Evolutionary conservation across 768 basidiomycete species (phyloP).

Genomic region (Leccinum fibrillosum): DNA sequence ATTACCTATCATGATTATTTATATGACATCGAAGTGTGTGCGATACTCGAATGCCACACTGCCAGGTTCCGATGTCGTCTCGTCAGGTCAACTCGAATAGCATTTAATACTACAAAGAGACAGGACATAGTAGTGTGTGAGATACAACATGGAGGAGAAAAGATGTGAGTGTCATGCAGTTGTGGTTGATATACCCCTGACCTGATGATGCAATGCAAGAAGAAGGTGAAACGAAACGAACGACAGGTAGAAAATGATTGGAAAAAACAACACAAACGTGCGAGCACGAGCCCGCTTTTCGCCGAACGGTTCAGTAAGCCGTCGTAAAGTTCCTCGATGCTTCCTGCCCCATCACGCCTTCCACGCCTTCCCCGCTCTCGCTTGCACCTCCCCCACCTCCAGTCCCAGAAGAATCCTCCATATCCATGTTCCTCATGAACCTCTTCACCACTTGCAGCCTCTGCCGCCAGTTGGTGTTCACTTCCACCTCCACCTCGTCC

Average conservation of each 20-base stretch:
- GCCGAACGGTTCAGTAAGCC: conserved; percentile 35
- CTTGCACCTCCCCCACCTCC: conserved; percentile 16
- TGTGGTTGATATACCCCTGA: conserved; percentile 10
- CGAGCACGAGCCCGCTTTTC: conserved; percentile 3
- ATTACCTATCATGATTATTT: not conserved
- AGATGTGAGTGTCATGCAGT: conserved; percentile 4
- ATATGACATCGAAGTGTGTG: not conserved
- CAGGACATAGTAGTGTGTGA: not conserved
- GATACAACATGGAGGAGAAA: conserved; percentile 10
- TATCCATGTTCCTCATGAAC: conserved; percentile 39
- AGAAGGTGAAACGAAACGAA: conserved; percentile 17
- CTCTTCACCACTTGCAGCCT: conserved; percentile 77
- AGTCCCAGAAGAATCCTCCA: conserved; percentile 18
- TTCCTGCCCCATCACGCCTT: conserved; percentile 53
- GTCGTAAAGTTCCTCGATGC: conserved; percentile 57
- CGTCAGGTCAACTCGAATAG: not conserved
- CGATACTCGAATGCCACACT: conserved; percentile 84
- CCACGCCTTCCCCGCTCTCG: conserved; percentile 23
- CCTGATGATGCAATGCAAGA: conserved; percentile 9
- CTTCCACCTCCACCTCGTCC: conserved; percentile 70
- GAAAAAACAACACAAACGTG: not conserved
- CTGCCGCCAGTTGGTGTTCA: conserved; percentile 86
- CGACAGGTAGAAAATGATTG: conserved; percentile 1
- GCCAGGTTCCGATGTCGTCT: conserved; percentile 73
- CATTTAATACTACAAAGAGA: conserved; percentile 6